Evolutionary conservation across 202 grass and related monocot species (phyloP), one percentile per base, ranked within the genome.

Genomic region (Bolboschoenoplectus hybrid): DNA sequence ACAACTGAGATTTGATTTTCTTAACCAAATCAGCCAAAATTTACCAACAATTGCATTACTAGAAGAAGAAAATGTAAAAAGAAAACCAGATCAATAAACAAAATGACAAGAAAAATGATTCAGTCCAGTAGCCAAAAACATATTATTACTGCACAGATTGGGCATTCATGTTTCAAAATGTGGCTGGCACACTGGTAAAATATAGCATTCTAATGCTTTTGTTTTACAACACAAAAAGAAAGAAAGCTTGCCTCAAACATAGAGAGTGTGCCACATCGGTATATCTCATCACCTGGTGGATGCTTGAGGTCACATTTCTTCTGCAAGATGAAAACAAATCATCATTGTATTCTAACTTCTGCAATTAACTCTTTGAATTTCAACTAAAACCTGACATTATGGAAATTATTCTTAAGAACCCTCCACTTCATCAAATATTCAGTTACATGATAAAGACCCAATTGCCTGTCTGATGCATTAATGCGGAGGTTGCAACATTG

Each of bases 281-380:
- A 99, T 63, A 99, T 99, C 89, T 99, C 97, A 89, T 99, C 97
- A 82, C 97, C 97, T 43, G 97, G 97, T 9, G 97, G 97, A 66
- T 99, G 97, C 80, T 99, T 99, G 67, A 99, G 93, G 83, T 99
- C 97, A 62, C 97, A 99, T 87, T 99, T 99, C 56, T 88, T 94
- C 97, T 99, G 80, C 69, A 89, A 52, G 87, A 85, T 64, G 35
- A 63, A 85, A 89, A 13, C 20, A 45, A 85, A 78, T 79, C 6
- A n/a, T 19, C 20, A 26, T 26, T 9, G 5, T 38, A 38, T 20
- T 72, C 2, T 55, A 76, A 53, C 8, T 55, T 38, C 26, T 52
- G 19, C 45, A 50, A 32, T 49, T 36, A 75, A 49, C 39, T 9
- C 53, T n/a, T 74, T 20, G n/a, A 51, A 74, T 35, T 52, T 74